Percentiles rank a stretch among this genome's conserved stretches.
Evolutionary conservation across 2,329 filamentous ascomycete genomes (phyloP).

Genomic region (Tolypocladium amazonense): DNA sequence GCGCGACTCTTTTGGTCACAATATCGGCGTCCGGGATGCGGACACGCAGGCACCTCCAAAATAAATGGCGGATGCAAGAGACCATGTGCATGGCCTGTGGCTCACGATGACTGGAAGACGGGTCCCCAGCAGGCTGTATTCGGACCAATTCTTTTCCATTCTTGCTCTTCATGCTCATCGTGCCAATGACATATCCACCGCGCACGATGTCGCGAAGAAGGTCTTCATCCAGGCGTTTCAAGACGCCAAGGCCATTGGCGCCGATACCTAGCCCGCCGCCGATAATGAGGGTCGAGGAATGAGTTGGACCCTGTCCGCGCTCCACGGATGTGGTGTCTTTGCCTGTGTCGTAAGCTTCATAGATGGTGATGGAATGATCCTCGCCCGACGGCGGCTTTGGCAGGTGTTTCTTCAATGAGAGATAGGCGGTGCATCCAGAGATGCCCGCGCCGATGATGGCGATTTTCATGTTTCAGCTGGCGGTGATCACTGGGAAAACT

Average conservation of each 20-base stretch:
- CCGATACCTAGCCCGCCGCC: slow-evolving; percentile 13
- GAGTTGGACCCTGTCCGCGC: slow-evolving; percentile 9
- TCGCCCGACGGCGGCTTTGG: neutral
- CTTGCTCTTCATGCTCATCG: slow-evolving; percentile 13
- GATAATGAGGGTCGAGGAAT: slow-evolving; percentile 13
- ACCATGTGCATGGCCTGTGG: slow-evolving; percentile 8
- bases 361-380: slow-evolving; percentile 11
- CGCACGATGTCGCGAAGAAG: slow-evolving; percentile 12
- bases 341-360: slow-evolving; percentile 12
- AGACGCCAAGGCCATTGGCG: slow-evolving; percentile 13
- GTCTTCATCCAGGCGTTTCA: slow-evolving; percentile 11
- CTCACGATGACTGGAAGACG: neutral
- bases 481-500: neutral
- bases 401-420: slow-evolving; percentile 12
- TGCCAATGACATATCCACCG: slow-evolving; percentile 10
- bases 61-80: slow-evolving; percentile 11
- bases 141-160: slow-evolving; percentile 10
- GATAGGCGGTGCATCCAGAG: slow-evolving; percentile 12
- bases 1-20: slow-evolving; percentile 9
- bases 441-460: slow-evolving; percentile 15
- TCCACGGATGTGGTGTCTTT: slow-evolving; percentile 6
- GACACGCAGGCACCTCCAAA: slow-evolving; percentile 12
- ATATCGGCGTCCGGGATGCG: slow-evolving; percentile 10
- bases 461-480: slow-evolving; percentile 9
- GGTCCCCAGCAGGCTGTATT: slow-evolving; percentile 5